A percentile compares a stretch with the other conserved stretches of the same genome.
Conservation (phyloP, 352 stramenopile genomes). For the Phytophthora tubulina region DNA sequence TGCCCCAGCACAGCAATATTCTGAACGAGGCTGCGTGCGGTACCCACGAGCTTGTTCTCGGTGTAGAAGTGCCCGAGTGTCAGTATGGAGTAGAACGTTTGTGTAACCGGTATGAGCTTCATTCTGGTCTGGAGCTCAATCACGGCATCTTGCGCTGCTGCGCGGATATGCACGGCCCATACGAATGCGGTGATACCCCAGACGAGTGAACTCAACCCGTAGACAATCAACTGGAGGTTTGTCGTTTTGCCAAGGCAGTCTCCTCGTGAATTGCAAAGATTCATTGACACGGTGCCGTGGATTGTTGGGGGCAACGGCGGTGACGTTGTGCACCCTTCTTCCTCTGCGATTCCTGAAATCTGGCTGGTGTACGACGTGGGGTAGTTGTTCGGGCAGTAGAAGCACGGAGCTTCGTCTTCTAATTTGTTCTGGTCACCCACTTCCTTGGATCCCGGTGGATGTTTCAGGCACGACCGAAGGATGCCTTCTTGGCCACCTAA, state of each 20-base stretch:
- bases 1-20: slow-evolving; percentile 54
- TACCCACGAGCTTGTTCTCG: slow-evolving; percentile 44
- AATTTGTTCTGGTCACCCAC: neutral
- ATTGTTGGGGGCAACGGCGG: slow-evolving; percentile 41
- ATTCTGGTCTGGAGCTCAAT: slow-evolving; percentile 68
- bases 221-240: slow-evolving; percentile 41
- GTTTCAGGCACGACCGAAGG: slow-evolving; percentile 58
- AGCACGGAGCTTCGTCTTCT: slow-evolving; percentile 37
- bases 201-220: slow-evolving; percentile 42
- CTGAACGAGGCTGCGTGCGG: slow-evolving; percentile 42
- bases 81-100: slow-evolving; percentile 43
- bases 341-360: slow-evolving; percentile 23
- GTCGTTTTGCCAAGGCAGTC: slow-evolving; percentile 45
- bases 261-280: slow-evolving; percentile 54
- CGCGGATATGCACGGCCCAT: slow-evolving; percentile 64
- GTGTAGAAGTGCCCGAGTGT: slow-evolving; percentile 47
- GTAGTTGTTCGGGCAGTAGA: slow-evolving; percentile 59
- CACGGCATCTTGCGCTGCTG: slow-evolving; percentile 49
- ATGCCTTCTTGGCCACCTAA: slow-evolving; percentile 52
- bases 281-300: slow-evolving; percentile 56
- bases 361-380: slow-evolving; percentile 18
- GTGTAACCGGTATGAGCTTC: slow-evolving; percentile 55
- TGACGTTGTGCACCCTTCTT: slow-evolving; percentile 37
- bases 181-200: slow-evolving; percentile 51
- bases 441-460: slow-evolving; percentile 12